Evolutionary conservation across 306 rosid species (phyloP), one percentile per base, ranked within the genome.

Genomic region (Clitoria ternatea): DNA sequence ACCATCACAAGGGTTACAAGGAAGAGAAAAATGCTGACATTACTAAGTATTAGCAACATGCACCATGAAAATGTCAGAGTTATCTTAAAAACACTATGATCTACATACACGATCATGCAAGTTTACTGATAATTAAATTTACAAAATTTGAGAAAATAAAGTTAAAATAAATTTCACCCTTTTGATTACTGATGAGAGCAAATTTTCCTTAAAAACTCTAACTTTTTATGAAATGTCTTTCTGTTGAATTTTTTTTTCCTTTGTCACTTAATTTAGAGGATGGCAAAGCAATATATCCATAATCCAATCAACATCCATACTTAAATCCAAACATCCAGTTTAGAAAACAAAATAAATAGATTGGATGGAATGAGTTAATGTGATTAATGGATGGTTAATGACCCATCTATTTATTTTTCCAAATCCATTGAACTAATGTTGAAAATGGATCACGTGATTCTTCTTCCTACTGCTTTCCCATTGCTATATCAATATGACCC

Each of bases 11-110:
- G 15, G 39, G 63, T 18, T 22, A 61, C 61, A 55, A 54, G 40
- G n/a, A n/a, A 75, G 6, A 42, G 10, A 48, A 29, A 37, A 75
- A 45, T 33, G 18, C 26, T 8, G 44, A 37, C 27, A 33, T 42
- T n/a, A n/a, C n/a, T 69, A 61, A 73, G 66, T 53, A 52, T 70
- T 15, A 29, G 27, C 14, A 55, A 10, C 54, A 61, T 61, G 40
- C 49, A 15, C 44, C 48, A 40, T 40, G 42, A 54, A n/a, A 53
- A 48, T 36, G 42, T 14, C 43, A 72, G n/a, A 50, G 55, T 66
- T 36, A 56, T 69, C 22, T 50, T 5, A 35, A 59, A 23, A 26
- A 61, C 14, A 30, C 14, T 60, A n/a, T 29, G 61, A 14, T 18
- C 17, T 54, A 13, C n/a, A n/a, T 59, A 36, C 64, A 48, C 52